These are phyloP conservation scores for Thalia dealbata DNA, from an alignment of 176 grass and related monocot genomes.

Conservation along the genomic window DNA sequence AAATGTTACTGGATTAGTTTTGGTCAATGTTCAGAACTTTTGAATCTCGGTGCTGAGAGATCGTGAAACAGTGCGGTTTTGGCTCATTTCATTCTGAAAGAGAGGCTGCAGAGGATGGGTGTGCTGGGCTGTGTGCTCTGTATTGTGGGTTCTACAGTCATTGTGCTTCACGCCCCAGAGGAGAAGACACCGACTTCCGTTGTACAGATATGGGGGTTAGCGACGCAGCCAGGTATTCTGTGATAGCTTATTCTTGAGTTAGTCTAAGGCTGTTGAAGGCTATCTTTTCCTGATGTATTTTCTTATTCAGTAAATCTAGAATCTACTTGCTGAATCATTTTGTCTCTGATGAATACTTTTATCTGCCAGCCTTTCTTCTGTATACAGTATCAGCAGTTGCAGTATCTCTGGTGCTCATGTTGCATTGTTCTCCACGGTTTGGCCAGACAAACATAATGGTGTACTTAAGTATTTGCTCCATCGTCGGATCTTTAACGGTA, in stretches of 20 bases:
- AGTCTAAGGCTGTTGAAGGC: neutral
- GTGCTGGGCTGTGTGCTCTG: conserved; percentile 82
- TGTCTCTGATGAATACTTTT: neutral
- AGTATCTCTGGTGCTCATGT: conserved; percentile 64
- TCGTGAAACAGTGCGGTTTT: conserved; percentile 57
- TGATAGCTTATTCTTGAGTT: neutral
- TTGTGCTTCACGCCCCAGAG: conserved; percentile 82
- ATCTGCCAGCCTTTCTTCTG: conserved; percentile 51
- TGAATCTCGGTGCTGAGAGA: neutral
- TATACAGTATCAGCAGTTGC: conserved; percentile 51
- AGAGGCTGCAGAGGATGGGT: conserved; percentile 78
- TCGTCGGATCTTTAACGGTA: conserved; percentile 89
- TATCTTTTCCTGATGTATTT: neutral
- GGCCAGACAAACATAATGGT: conserved; percentile 92
- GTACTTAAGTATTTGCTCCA: conserved; percentile 82
- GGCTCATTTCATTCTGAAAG: conserved; percentile 85
- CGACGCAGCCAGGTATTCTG: conserved; percentile 57
- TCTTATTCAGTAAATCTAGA: neutral
- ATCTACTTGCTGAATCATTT: neutral
- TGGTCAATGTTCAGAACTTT: neutral
- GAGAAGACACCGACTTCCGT: conserved; percentile 71
- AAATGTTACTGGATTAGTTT: neutral
- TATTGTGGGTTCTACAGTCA: conserved; percentile 81
- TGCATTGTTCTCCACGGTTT: conserved; percentile 66
- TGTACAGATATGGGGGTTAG: conserved; percentile 74